Evolutionary conservation across 2,329 filamentous ascomycete species (phyloP).

Genomic region (Botrytis fragariae): DNA sequence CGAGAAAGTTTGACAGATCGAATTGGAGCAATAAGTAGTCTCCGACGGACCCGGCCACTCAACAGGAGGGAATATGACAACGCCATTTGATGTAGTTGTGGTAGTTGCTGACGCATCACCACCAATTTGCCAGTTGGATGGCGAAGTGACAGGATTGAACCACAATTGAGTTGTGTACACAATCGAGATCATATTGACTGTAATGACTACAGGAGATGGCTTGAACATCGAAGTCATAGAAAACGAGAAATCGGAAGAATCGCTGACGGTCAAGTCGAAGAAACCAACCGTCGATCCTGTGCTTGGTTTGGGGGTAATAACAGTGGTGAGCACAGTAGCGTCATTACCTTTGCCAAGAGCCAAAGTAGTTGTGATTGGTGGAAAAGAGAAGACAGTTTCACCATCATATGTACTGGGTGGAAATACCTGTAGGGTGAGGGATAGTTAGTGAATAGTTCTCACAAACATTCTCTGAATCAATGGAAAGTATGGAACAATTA

Average conservation of each 20-base stretch:
- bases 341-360: background rate
- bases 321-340: background rate
- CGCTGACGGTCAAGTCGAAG: background rate
- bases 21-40: background rate
- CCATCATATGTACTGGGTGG: constrained; percentile 6
- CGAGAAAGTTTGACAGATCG: background rate
- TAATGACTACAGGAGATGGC: background rate
- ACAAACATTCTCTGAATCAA: too few species aligned
- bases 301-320: background rate
- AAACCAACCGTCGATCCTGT: background rate
- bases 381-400: background rate
- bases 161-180: constrained; percentile 2
- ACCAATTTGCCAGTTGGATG: background rate
- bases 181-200: constrained; percentile 4
- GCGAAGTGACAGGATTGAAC: background rate
- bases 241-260: background rate
- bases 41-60: background rate
- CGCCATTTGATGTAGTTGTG: background rate
- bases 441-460: background rate
- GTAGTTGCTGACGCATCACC: background rate
- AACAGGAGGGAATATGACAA: background rate
- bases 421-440: background rate
- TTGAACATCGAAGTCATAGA: constrained; percentile 8
- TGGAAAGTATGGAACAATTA: background rate
- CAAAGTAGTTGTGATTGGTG: background rate